phyloP scores from a whole-genome alignment of 805 yeast species.

The Aciculoconidium aculeatum region DNA sequence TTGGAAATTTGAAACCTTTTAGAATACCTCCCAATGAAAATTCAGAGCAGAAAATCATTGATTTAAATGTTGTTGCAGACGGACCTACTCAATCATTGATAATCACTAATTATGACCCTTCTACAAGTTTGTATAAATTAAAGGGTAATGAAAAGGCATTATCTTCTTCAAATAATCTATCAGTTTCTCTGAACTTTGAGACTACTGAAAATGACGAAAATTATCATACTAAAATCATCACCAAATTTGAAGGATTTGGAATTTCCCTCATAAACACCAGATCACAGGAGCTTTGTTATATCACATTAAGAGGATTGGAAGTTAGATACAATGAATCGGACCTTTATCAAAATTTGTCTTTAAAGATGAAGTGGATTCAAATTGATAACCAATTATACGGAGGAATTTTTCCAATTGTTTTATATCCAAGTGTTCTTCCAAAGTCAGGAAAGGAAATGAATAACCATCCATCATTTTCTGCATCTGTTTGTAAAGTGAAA shows the following conservation, averaged over 20 bases:
- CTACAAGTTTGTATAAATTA: constrained; percentile 67
- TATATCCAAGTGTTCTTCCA: constrained; percentile 88
- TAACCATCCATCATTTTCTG: constrained; percentile 86
- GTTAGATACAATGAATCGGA: constrained; percentile 78
- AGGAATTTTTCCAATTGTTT: constrained; percentile 76
- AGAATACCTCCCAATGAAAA: constrained; percentile 50
- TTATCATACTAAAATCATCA: constrained; percentile 45
- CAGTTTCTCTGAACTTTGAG: constrained; percentile 43
- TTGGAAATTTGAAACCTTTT: constrained; percentile 87
- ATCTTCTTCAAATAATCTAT: constrained; percentile 20
- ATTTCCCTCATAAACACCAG: constrained; percentile 72
- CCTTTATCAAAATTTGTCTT: constrained; percentile 69
- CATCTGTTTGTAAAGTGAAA: constrained; percentile 73
- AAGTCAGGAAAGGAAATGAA: constrained; percentile 78
- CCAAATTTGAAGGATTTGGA: constrained; percentile 81
- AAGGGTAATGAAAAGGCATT: constrained; percentile 13
- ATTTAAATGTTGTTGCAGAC: constrained; percentile 89
- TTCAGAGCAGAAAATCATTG: constrained; percentile 52
- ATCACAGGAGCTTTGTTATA: constrained; percentile 73
- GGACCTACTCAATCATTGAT: constrained; percentile 90
- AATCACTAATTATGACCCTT: constrained; percentile 75
- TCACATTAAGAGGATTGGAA: constrained; percentile 79
- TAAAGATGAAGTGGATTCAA: constrained; percentile 91
- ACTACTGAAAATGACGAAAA: constrained; percentile 49
- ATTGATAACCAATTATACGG: constrained; percentile 89